phyloP scores from a whole-genome alignment of 116 monocot species.

The Posidonia oceanica region DNA sequence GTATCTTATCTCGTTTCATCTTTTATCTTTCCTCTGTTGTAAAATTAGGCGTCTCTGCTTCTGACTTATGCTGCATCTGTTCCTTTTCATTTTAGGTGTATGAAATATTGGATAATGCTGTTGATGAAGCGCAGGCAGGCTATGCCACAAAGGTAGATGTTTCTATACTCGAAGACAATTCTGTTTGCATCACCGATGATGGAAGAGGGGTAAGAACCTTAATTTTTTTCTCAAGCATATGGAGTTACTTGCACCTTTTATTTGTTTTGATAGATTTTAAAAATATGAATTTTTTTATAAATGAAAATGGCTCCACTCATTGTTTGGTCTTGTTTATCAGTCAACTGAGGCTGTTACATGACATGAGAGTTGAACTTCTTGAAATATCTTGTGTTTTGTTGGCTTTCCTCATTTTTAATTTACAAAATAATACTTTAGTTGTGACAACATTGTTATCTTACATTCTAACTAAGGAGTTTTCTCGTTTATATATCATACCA shows the following conservation, averaged over 20 bases:
- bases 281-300: too few species aligned
- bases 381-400: too few species aligned
- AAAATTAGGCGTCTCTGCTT: neutral
- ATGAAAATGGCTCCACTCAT: too few species aligned
- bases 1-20: constrained; percentile 24
- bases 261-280: too few species aligned
- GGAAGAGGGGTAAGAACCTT: constrained; percentile 75
- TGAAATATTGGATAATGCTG: constrained; percentile 89
- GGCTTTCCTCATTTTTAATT: neutral
- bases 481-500: neutral
- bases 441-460: neutral
- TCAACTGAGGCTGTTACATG: too few species aligned
- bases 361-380: too few species aligned
- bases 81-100: constrained; percentile 47
- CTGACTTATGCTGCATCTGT: constrained; percentile 4
- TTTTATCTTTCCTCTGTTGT: neutral
- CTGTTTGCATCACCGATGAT: constrained; percentile 82
- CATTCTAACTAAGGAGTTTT: neutral
- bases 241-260: too few species aligned
- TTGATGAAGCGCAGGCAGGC: constrained; percentile 98
- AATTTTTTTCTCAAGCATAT: neutral
- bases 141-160: constrained; percentile 77
- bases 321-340: too few species aligned
- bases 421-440: neutral
- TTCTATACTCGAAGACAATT: constrained; percentile 69